Evolutionary conservation across 176 grass and related monocot species (phyloP).

Genomic region (Hsuehochloa calcarea): DNA sequence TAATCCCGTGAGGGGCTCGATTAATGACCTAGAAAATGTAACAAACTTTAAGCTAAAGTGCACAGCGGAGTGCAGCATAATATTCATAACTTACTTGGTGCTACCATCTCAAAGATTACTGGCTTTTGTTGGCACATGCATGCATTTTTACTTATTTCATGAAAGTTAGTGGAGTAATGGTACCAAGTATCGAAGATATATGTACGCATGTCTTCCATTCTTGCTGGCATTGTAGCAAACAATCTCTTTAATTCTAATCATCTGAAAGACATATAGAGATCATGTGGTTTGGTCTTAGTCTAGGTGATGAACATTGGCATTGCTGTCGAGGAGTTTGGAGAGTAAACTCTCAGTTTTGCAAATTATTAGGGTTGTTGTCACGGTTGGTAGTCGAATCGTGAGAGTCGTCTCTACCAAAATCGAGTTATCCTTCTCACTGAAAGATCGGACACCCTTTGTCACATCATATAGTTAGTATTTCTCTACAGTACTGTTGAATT

Average conservation of each 20-base stretch:
- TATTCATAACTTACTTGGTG: not conserved
- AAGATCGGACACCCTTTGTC: no score
- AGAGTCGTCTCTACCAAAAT: no score
- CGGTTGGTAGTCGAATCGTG: no score
- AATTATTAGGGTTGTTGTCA: no score
- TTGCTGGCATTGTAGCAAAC: not conserved
- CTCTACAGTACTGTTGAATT: no score
- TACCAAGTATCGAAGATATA: not conserved
- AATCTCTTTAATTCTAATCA: not conserved
- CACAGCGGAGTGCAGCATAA: not conserved
- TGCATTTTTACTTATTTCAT: constrained; percentile 10
- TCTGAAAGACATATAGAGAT: not conserved
- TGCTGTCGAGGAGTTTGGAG: no score
- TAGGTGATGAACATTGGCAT: no score
- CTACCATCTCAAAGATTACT: not conserved
- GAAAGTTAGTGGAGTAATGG: not conserved
- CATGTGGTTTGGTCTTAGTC: no score
- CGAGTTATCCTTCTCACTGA: no score
- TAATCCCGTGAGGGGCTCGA: not conserved
- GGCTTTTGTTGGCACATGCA: not conserved
- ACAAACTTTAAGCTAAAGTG: not conserved
- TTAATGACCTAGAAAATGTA: not conserved
- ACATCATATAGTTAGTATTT: no score
- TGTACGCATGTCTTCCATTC: not conserved
- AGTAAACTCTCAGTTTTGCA: no score